phyloP scores from a whole-genome alignment of 169 alveolate species.

The Plasmodium cynomolgi region DNA sequence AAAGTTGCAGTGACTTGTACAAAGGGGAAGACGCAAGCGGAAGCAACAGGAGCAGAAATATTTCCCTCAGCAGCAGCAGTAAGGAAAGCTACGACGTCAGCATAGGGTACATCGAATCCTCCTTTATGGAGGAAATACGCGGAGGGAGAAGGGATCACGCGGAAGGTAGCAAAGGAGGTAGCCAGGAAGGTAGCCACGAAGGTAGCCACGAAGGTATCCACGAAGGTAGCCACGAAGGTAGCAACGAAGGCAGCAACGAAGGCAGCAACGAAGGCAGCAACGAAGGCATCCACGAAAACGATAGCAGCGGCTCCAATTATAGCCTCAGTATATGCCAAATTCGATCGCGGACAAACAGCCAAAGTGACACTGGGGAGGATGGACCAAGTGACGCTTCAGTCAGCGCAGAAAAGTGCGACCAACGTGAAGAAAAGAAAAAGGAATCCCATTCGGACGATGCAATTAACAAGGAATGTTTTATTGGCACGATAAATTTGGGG shows the following conservation, averaged over 20 bases:
- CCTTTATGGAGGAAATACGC: not conserved
- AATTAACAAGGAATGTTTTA: not conserved
- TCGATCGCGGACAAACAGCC: not conserved
- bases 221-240: not conserved
- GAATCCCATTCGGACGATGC: not conserved
- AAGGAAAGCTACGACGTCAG: not conserved
- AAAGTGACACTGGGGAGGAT: not conserved
- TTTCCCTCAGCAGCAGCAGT: not conserved
- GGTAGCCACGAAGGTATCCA: not conserved
- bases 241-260: not conserved
- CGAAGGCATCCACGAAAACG: not conserved
- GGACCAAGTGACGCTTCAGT: not conserved
- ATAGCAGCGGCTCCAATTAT: not conserved
- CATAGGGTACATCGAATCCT: not conserved
- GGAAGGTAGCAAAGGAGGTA: not conserved
- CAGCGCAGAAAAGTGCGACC: not conserved
- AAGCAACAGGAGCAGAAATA: not conserved
- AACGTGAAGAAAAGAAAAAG: not conserved
- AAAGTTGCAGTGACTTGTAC: not conserved
- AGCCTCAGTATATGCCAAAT: not conserved
- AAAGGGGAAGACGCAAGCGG: not conserved
- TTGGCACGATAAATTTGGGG: not conserved
- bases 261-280: not conserved
- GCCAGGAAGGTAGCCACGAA: not conserved
- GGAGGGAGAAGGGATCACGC: not conserved